Percentiles rank a stretch among this genome's conserved stretches.
Evolutionary conservation across 768 basidiomycete species (phyloP).

Genomic region (Suillus brevipes): DNA sequence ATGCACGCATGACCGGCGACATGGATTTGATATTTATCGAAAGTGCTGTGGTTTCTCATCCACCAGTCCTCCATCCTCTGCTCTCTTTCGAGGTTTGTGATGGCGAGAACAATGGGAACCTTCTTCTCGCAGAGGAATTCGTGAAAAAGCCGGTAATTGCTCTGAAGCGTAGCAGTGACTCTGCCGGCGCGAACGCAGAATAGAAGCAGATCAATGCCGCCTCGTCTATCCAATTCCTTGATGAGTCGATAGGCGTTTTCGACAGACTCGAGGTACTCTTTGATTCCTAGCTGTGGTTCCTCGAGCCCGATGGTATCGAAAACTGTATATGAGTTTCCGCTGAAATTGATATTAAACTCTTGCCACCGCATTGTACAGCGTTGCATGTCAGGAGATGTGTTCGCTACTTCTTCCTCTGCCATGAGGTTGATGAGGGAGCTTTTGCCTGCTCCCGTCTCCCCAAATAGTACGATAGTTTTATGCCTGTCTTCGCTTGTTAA

Average conservation of each 20-base stretch:
- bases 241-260: slow-evolving; percentile 36
- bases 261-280: slow-evolving; percentile 28
- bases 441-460: slow-evolving; percentile 38
- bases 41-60: slow-evolving; percentile 12
- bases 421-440: slow-evolving; percentile 48
- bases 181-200: slow-evolving; percentile 42
- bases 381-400: slow-evolving; percentile 31
- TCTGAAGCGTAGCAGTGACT: slow-evolving; percentile 35
- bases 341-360: slow-evolving; percentile 21
- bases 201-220: slow-evolving; percentile 43
- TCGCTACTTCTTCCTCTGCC: slow-evolving; percentile 28
- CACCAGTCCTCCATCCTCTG: slow-evolving; percentile 21
- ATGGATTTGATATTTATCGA: slow-evolving; percentile 28
- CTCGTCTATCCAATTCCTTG: slow-evolving; percentile 23
- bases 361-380: slow-evolving; percentile 39
- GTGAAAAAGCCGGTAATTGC: slow-evolving; percentile 41
- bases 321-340: slow-evolving; percentile 22
- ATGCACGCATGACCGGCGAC: slow-evolving; percentile 36
- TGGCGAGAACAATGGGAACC: slow-evolving; percentile 27
- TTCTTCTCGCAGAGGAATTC: slow-evolving; percentile 38
- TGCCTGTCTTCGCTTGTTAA: background rate
- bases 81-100: slow-evolving; percentile 34
- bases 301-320: slow-evolving; percentile 40
- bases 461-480: slow-evolving; percentile 33
- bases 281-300: slow-evolving; percentile 30